phyloP scores from a whole-genome alignment of 2,329 filamentous ascomycete species.

The Clarireedia paspali region DNA sequence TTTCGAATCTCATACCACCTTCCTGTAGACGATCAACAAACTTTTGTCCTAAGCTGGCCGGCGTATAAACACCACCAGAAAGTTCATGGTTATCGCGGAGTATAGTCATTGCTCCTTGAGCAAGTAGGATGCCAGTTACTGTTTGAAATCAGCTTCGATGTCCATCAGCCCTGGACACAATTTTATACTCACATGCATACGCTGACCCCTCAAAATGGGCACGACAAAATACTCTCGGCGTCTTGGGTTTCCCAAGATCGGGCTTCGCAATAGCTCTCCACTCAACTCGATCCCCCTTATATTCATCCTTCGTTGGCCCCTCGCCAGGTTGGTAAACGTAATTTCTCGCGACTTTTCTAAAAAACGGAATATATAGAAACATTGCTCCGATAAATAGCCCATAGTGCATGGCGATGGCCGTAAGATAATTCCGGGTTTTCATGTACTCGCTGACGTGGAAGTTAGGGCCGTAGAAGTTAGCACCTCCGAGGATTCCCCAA shows the following conservation, averaged over 20 bases:
- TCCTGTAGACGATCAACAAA: slow-evolving; percentile 56
- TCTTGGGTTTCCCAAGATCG: slow-evolving; percentile 37
- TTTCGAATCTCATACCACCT: slow-evolving; percentile 52
- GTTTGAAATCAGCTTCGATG: slow-evolving; percentile 8
- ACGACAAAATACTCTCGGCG: slow-evolving; percentile 40
- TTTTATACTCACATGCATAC: slow-evolving; percentile 50
- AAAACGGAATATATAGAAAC: slow-evolving; percentile 30
- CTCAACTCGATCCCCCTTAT: slow-evolving; percentile 52
- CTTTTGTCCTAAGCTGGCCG: slow-evolving; percentile 60
- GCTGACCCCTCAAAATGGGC: slow-evolving; percentile 51
- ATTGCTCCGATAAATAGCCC: slow-evolving; percentile 36
- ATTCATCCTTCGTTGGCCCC: slow-evolving; percentile 44
- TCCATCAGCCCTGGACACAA: not conserved
- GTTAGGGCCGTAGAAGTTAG: slow-evolving; percentile 50
- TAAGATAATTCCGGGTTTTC: slow-evolving; percentile 41
- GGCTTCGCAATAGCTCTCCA: slow-evolving; percentile 58
- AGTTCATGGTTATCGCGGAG: slow-evolving; percentile 53
- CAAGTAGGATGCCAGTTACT: slow-evolving; percentile 60
- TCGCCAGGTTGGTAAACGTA: slow-evolving; percentile 47
- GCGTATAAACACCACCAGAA: slow-evolving; percentile 62
- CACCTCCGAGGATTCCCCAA: slow-evolving; percentile 48
- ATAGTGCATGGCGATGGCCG: slow-evolving; percentile 44
- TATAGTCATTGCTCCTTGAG: slow-evolving; percentile 57
- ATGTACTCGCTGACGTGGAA: slow-evolving; percentile 52
- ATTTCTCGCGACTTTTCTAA: slow-evolving; percentile 36